Conservation (phyloP, 768 basidiomycete genomes). For the Hericium rajendrae region DNA sequence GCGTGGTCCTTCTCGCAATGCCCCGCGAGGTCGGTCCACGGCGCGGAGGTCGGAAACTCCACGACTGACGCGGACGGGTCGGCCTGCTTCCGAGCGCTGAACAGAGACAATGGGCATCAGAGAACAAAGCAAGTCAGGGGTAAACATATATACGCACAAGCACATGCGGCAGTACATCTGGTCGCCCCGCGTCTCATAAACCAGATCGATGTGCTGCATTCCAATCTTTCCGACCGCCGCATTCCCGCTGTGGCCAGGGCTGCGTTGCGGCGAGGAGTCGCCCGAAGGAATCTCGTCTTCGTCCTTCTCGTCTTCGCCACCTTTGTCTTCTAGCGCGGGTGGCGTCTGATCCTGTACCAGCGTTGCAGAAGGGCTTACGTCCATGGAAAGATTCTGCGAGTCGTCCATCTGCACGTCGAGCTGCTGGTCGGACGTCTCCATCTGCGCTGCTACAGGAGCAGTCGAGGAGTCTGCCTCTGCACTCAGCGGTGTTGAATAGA, state of each 20-base stretch:
- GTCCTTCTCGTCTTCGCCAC: background rate
- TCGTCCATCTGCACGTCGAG: too few relatives aligned
- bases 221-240: conserved; percentile 4
- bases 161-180: conserved; percentile 11
- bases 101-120: background rate
- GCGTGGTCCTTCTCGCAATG: conserved; percentile 8
- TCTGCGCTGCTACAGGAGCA: too few relatives aligned
- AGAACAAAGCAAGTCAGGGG: background rate
- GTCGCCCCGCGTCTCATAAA: conserved; percentile 2
- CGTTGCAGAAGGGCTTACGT: too few relatives aligned
- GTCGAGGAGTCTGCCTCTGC: too few relatives aligned
- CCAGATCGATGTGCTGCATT: conserved; percentile 9
- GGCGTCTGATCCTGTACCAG: too few relatives aligned
- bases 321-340: too few relatives aligned
- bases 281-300: background rate
- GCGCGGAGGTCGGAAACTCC: background rate
- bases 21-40: conserved; percentile 3
- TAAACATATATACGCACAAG: background rate
- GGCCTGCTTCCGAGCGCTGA: conserved; percentile 5
- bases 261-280: background rate
- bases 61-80: conserved; percentile 1
- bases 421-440: too few relatives aligned
- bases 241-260: background rate
- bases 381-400: too few relatives aligned
- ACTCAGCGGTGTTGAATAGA: too few relatives aligned